Base-by-base conservation (phyloP, 768 basidiomycete genomes). In the Auricularia heimuer region DNA sequence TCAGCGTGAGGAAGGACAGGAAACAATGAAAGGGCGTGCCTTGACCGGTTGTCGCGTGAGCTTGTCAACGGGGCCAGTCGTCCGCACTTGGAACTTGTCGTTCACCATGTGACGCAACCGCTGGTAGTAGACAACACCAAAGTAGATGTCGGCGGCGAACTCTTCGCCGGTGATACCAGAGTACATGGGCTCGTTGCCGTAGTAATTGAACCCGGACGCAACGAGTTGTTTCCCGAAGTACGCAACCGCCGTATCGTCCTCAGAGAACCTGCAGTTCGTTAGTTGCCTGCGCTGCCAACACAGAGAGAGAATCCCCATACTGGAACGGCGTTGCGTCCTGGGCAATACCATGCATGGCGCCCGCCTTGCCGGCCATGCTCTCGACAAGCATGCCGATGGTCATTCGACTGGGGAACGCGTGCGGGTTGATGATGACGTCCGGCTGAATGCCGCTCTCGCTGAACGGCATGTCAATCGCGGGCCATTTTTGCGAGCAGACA, bases 351-450 rank as follows among this genome's bases (percentile, higher is more conserved):
- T 98, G 97, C 91, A 98, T 92, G 7, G 96, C 90, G 65, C 97
- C 97, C 1, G 97, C 90, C 76, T 99, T 99, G n/a, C 97, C 97
- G 0, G 97, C 97, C 87, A 98, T 88, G 76, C 93, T 96, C 81
- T 99, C 97, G 65, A 99, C 94, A 74, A 99, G 87, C 97, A 99
- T 99, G 66, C 97, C 97, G 70, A 99, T 99, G 1, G 97, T 99
- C 97, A 99, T 99, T 70, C 97, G 92, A 81, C 88, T 91, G 2
- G 97, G 97, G 81, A 99, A 99, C 16, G 97, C 97, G 74, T 99
- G 97, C 42, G 97, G 97, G 77, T 99, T 99, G 80, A 99, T 98
- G 75, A 99, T 98, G 62, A 99, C 86, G 76, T 99, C 97, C 1
- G 97, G 97, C 75, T 98, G 96, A 83, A 99, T 94, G 16, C 97